Percentiles rank a stretch among this genome's conserved stretches.
phyloP scores from a whole-genome alignment of 2,329 filamentous ascomycete genomes.

The Microascus cirrosus region DNA sequence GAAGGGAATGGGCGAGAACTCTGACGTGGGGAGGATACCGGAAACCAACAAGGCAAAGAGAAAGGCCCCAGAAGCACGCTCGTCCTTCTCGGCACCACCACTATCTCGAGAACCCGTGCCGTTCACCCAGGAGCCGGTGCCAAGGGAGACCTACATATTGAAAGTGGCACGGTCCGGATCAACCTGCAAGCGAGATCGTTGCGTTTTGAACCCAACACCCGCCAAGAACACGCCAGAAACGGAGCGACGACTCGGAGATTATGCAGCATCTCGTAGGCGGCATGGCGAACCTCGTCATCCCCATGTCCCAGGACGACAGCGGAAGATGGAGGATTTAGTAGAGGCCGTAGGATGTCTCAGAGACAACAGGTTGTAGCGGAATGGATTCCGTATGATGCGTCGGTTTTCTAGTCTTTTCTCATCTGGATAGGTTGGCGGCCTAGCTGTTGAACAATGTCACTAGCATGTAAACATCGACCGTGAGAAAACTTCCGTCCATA shows the following conservation, averaged over 20 bases:
- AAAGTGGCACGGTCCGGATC: neutral
- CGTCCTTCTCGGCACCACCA: too few relatives aligned
- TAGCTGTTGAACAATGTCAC: too few relatives aligned
- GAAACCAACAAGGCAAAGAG: neutral
- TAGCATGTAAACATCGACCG: too few relatives aligned
- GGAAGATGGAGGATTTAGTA: conserved; percentile 28
- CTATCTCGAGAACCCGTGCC: too few relatives aligned
- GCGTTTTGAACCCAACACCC: neutral
- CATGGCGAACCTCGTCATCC: conserved; percentile 15
- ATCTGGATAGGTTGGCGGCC: too few relatives aligned
- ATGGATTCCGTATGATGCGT: neutral
- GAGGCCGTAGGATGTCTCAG: neutral
- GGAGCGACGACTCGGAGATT: conserved; percentile 15
- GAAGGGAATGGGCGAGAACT: neutral
- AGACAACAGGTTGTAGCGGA: neutral
- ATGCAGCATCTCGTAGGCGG: conserved; percentile 16
- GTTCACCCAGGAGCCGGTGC: too few relatives aligned
- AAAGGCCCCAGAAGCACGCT: too few relatives aligned
- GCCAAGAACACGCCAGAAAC: neutral
- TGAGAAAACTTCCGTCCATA: too few relatives aligned
- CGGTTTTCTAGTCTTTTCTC: neutral
- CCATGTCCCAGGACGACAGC: conserved; percentile 23
- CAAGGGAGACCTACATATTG: too few relatives aligned
- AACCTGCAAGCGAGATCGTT: neutral
- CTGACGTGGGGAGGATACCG: neutral